These are phyloP conservation scores for Rhizoctonia solani DNA, from an alignment of 1,284 basidiomycete genomes.

Conservation along the genomic window DNA sequence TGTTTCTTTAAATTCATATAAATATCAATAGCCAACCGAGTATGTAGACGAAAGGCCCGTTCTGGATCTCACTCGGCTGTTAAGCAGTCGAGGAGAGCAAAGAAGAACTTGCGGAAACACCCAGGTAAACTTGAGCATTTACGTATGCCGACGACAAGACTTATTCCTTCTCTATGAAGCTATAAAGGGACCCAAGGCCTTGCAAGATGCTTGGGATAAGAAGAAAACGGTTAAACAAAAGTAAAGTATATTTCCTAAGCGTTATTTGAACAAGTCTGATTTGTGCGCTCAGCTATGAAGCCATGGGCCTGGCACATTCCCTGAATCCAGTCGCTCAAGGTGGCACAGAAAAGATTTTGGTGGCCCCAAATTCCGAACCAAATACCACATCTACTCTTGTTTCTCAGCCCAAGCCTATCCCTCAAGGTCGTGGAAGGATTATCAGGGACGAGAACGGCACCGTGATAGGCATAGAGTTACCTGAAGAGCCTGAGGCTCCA, in stretches of 20 bases:
- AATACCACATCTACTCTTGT: background rate
- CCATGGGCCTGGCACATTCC: slow-evolving; percentile 70
- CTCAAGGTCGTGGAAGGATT: slow-evolving; percentile 83
- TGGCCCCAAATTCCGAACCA: slow-evolving; percentile 22
- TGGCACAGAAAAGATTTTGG: slow-evolving; percentile 45
- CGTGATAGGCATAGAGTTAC: slow-evolving; percentile 75
- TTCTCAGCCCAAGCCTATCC: slow-evolving; percentile 47
- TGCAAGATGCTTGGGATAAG: slow-evolving; percentile 88
- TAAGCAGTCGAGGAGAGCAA: slow-evolving; percentile 68
- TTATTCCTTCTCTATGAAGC: slow-evolving; percentile 50
- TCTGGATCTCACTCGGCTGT: slow-evolving; percentile 72
- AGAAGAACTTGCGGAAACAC: slow-evolving; percentile 76
- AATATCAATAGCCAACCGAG: too few species aligned
- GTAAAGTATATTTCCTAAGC: slow-evolving; percentile 55
- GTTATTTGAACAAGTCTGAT: slow-evolving; percentile 20
- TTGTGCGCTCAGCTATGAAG: slow-evolving; percentile 63
- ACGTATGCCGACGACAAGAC: background rate
- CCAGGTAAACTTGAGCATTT: slow-evolving; percentile 56
- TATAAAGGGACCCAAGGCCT: slow-evolving; percentile 78
- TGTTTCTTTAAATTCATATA: too few species aligned
- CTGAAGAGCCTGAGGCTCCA: slow-evolving; percentile 51
- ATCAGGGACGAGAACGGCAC: slow-evolving; percentile 83
- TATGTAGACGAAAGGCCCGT: slow-evolving; percentile 67
- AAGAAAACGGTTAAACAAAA: slow-evolving; percentile 92
- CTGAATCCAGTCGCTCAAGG: slow-evolving; percentile 56